phyloP scores from a whole-genome alignment of 228 moss, liverwort and hornwort species.

The Sphagnum fallax region DNA sequence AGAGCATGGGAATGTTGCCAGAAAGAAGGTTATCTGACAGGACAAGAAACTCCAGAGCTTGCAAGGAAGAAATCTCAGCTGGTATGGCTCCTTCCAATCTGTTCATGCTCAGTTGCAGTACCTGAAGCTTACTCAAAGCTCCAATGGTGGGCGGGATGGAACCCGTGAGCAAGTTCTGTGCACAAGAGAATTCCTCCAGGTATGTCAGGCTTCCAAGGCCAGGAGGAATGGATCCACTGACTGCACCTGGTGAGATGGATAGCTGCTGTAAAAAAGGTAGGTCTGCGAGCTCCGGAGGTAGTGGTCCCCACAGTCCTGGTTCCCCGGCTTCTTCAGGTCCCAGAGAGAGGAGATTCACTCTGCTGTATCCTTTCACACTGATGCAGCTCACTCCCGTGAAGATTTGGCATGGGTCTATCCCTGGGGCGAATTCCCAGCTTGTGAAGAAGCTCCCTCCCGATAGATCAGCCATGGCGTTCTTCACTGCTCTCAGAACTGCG shows the following conservation, averaged over 20 bases:
- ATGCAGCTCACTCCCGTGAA: constrained; percentile 30
- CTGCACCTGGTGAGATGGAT: constrained; percentile 24
- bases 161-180: constrained; percentile 26
- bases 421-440: constrained; percentile 25
- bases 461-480: constrained; percentile 24
- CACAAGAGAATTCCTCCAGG: constrained; percentile 17
- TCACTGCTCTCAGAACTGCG: constrained; percentile 23
- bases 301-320: constrained; percentile 21
- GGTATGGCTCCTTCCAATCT: constrained; percentile 18
- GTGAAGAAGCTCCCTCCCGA: constrained; percentile 39
- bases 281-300: constrained; percentile 18
- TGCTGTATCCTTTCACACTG: constrained; percentile 18
- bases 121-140: constrained; percentile 1
- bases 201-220: constrained; percentile 15
- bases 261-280: constrained; percentile 19
- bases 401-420: constrained; percentile 29
- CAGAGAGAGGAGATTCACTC: constrained; percentile 17
- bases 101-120: constrained; percentile 33
- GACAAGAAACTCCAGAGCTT: constrained; percentile 17
- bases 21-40: constrained; percentile 26
- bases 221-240: constrained; percentile 25
- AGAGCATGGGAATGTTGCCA: constrained; percentile 22
- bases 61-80: constrained; percentile 11
- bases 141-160: constrained; percentile 12
- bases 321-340: constrained; percentile 23